phyloP scores from a whole-genome alignment of 2,329 filamentous ascomycete species.

The Ambrosiella xylebori region DNA sequence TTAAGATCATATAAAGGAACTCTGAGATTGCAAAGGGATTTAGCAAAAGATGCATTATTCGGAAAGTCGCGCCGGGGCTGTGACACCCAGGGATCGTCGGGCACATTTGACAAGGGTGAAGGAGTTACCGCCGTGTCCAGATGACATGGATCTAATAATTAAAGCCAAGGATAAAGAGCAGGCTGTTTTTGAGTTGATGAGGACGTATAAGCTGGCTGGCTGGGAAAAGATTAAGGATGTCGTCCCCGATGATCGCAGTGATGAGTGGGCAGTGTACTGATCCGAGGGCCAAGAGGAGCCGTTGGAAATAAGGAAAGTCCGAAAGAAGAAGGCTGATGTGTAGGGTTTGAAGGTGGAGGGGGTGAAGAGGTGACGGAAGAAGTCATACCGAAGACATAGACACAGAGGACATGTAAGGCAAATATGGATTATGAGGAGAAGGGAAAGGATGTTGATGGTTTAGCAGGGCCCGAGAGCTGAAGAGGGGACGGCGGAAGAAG shows the following conservation, averaged over 20 bases:
- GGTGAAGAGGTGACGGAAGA: constrained; percentile 14
- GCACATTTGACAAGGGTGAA: constrained; percentile 72
- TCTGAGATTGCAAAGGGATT: constrained; percentile 71
- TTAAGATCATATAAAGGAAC: constrained; percentile 61
- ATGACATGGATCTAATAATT: constrained; percentile 93
- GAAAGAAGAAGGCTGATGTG: constrained; percentile 28
- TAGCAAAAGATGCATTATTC: constrained; percentile 96
- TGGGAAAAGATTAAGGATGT: constrained; percentile 61
- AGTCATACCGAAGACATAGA: neutral
- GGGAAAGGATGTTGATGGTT: neutral
- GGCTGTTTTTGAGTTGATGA: constrained; percentile 87
- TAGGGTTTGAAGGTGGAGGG: constrained; percentile 17
- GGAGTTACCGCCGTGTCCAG: constrained; percentile 63
- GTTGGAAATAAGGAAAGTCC: constrained; percentile 62
- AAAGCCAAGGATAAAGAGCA: constrained; percentile 98
- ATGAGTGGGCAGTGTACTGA: constrained; percentile 33
- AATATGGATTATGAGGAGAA: neutral
- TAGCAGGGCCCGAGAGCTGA: neutral
- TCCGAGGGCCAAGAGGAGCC: constrained; percentile 79
- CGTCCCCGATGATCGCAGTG: constrained; percentile 39
- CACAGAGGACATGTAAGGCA: neutral
- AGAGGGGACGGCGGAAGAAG: neutral
- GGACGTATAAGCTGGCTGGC: constrained; percentile 67
- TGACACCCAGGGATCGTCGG: constrained; percentile 36
- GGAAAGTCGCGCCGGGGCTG: constrained; percentile 47